A percentile compares a stretch with the other conserved stretches of the same genome.
phyloP scores from a whole-genome alignment of 2,329 filamentous ascomycete species.

The Zymoseptoria tritici region DNA sequence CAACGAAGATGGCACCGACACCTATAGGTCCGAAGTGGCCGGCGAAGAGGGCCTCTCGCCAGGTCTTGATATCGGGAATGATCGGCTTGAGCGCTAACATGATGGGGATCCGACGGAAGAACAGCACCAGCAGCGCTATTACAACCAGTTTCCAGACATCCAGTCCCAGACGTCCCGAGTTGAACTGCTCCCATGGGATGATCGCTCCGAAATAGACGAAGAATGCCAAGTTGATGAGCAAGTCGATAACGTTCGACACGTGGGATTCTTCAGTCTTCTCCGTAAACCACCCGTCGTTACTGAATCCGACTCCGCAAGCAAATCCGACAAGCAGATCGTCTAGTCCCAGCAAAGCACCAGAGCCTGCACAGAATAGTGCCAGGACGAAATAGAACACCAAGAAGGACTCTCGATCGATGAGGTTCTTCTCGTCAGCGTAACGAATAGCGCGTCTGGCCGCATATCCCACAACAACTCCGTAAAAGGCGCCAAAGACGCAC shows the following conservation, averaged over 20 bases:
- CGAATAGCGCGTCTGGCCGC: constrained; percentile 85
- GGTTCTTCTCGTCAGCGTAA: constrained; percentile 69
- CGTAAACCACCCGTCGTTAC: constrained; percentile 97
- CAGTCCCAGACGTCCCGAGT: constrained; percentile 63
- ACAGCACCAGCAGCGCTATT: constrained; percentile 83
- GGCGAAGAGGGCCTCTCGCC: constrained; percentile 92
- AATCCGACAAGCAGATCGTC: constrained; percentile 95
- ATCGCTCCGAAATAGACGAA: constrained; percentile 98
- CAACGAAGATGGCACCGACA: constrained; percentile 91
- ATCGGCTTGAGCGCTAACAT: constrained; percentile 87
- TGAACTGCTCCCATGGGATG: constrained; percentile 91
- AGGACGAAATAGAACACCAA: constrained; percentile 98
- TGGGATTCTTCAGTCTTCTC: constrained; percentile 98
- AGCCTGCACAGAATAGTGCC: constrained; percentile 89
- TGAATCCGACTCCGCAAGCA: constrained; percentile 93
- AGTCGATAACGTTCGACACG: constrained; percentile 97
- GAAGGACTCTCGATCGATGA: constrained; percentile 95
- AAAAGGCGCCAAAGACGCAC: constrained; percentile 85
- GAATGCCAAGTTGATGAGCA: constrained; percentile 93
- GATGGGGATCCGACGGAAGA: constrained; percentile 91
- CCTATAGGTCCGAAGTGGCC: constrained; percentile 97
- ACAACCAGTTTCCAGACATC: constrained; percentile 87
- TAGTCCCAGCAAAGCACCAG: constrained; percentile 80
- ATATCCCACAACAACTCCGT: constrained; percentile 82
- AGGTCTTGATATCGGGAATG: constrained; percentile 96